Base-by-base conservation (phyloP, 805 yeast genomes). In the Sugiyamaella valdiviana region DNA sequence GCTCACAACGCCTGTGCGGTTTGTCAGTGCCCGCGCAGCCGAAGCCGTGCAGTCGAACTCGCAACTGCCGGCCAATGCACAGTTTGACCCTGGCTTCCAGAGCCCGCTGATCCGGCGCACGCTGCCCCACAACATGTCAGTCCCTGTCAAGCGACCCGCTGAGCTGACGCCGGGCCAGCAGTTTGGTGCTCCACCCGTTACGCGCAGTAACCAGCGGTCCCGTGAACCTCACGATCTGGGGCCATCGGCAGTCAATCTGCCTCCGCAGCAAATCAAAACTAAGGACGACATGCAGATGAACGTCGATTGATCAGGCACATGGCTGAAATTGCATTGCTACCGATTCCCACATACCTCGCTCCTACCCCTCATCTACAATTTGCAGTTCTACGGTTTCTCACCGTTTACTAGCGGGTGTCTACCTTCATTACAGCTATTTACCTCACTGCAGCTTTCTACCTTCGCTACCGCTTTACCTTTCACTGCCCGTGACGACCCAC, bases 21-120 rank as follows among this genome's bases (percentile, higher is more conserved):
- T 57, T 45, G 59, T 58, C 23, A 54, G 57, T 44, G 65, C 62
- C 6, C 48, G 64, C 3, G 63, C 57, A 1, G 65, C 65, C 5
- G 57, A 55, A 32, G 53, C 53, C 4, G 50, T 60, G 14, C 65
- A 61, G 35, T 49, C 52, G 10, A 55, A 57, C 24, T 35, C 48
- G 22, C 53, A 57, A 2, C 23, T 62, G 14, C 51, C 60, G 21
- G 46, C 49, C 5, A 46, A 48, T 6, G 52, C 57, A 0, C 45
- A 57, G 3, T 61, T 61, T 44, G 61, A 59, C 24, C 57, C 55
- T 22, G 39, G 39, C 2, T 54, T 52, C 44, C 56, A 49, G 38
- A 52, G 57, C 20, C 65, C 64, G 10, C 55, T 58, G 14, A 47
- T 61, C 35, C 48, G 62, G 26, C 54, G 57, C 29, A 61, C 63